Percentiles rank a stretch among this genome's conserved stretches.
Conservation (phyloP, 352 stramenopile species). For the Pythium vanterpoolii region DNA sequence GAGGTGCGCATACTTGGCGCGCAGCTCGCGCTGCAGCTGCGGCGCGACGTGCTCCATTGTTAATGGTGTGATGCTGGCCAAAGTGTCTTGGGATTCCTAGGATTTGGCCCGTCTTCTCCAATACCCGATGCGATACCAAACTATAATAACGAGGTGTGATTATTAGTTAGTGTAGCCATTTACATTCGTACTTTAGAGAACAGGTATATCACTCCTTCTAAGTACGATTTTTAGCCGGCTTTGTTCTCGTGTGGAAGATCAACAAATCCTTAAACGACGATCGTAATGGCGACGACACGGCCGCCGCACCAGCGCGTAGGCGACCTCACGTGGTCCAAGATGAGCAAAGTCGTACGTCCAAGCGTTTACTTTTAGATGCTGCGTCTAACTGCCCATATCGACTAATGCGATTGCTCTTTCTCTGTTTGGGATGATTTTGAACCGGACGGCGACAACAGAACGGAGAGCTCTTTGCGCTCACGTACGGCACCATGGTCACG, state of each 20-base stretch:
- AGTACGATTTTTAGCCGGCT: neutral
- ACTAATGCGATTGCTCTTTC: neutral
- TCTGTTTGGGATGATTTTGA: neutral
- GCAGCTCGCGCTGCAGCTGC: slow-evolving; percentile 66
- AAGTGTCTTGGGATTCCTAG: too few species aligned
- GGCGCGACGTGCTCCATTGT: slow-evolving; percentile 58
- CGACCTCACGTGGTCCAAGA: slow-evolving; percentile 90
- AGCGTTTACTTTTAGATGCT: neutral
- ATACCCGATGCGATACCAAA: neutral
- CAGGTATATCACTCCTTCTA: slow-evolving; percentile 7
- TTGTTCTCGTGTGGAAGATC: neutral
- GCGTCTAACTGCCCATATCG: neutral
- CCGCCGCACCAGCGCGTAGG: slow-evolving; percentile 61
- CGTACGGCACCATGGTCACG: slow-evolving; percentile 96
- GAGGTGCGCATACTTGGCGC: slow-evolving; percentile 64
- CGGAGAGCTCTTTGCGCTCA: slow-evolving; percentile 97
- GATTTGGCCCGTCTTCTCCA: too few species aligned
- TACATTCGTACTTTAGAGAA: neutral
- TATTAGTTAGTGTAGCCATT: neutral
- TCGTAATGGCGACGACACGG: slow-evolving; percentile 48
- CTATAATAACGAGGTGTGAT: slow-evolving; percentile 5
- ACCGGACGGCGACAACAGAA: slow-evolving; percentile 64
- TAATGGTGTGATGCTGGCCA: too few species aligned
- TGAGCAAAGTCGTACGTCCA: slow-evolving; percentile 87
- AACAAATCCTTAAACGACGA: neutral